Evolutionary conservation across 306 rosid species (phyloP).

Genomic region (Pyrus bretschneideri): DNA sequence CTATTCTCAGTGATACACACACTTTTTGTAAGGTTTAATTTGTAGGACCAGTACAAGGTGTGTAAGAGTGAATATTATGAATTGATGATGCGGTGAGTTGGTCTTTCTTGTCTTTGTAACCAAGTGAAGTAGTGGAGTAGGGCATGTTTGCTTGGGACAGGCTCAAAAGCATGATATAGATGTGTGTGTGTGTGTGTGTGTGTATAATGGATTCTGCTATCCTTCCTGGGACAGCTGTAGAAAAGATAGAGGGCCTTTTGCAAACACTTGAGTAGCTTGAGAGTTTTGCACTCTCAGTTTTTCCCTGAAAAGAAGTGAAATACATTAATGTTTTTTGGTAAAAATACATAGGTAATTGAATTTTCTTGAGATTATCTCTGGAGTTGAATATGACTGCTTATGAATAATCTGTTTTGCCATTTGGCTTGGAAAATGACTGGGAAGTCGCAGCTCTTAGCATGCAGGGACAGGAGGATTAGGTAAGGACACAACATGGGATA

Average conservation of each 20-base stretch:
- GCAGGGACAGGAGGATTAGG: conserved; percentile 38
- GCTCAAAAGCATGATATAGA: conserved; percentile 42
- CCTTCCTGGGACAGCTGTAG: conserved; percentile 39
- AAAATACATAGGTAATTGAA: conserved; percentile 24
- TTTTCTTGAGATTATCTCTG: conserved; percentile 20
- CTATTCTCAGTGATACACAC: conserved; percentile 7
- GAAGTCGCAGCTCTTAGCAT: conserved; percentile 13
- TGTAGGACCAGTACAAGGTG: conserved; percentile 18
- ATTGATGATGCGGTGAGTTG: conserved; percentile 29
- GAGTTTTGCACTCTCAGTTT: conserved; percentile 47
- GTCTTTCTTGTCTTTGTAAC: conserved; percentile 81
- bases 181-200: too few species aligned
- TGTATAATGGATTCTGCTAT: background rate
- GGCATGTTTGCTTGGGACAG: conserved; percentile 53
- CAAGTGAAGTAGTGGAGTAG: conserved; percentile 29
- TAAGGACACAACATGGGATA: background rate
- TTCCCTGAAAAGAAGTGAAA: conserved; percentile 9
- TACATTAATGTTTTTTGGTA: conserved; percentile 29
- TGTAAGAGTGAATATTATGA: background rate
- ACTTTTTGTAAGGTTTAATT: background rate
- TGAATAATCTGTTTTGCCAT: conserved; percentile 2
- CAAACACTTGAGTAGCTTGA: conserved; percentile 69
- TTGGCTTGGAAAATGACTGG: conserved; percentile 34
- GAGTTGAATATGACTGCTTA: conserved; percentile 28
- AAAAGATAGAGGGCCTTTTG: conserved; percentile 17